Conservation (phyloP, 164 flowering plant species). For the Tetracentron sinense region DNA sequence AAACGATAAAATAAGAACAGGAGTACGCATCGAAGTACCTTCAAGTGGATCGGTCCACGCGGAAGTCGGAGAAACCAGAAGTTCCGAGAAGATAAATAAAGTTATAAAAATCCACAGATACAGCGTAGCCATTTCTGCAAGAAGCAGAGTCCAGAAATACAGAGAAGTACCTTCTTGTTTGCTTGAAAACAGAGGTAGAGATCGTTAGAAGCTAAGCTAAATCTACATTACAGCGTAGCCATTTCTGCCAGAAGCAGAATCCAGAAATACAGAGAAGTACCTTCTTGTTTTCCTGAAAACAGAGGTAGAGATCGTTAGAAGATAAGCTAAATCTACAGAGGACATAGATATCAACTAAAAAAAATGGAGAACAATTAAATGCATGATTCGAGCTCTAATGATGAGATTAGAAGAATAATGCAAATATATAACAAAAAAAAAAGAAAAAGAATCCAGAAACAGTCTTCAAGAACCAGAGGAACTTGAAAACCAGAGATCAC, state of each 20-base stretch:
- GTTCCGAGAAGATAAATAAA: constrained; percentile 16
- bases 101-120: constrained; percentile 8
- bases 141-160: constrained; percentile 6
- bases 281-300: constrained; percentile 7
- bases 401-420: too few relatives aligned
- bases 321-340: not conserved
- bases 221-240: constrained; percentile 10
- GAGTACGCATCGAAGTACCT: constrained; percentile 25
- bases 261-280: not conserved
- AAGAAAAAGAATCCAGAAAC: not conserved
- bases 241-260: constrained; percentile 19
- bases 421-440: not conserved
- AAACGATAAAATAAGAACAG: not conserved
- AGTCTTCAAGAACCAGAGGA: not conserved
- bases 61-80: constrained; percentile 18
- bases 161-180: not conserved
- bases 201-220: not conserved
- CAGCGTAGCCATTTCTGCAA: constrained; percentile 23
- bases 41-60: constrained; percentile 39
- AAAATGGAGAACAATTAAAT: not conserved
- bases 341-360: not conserved
- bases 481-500: not conserved
- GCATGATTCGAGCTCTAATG: too few relatives aligned
- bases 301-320: constrained; percentile 2
- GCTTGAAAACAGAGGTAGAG: constrained; percentile 10